Evolutionary conservation across 1,284 basidiomycete species (phyloP), one percentile per base, ranked within the genome.

Genomic region (Ustilago vetiveriae): DNA sequence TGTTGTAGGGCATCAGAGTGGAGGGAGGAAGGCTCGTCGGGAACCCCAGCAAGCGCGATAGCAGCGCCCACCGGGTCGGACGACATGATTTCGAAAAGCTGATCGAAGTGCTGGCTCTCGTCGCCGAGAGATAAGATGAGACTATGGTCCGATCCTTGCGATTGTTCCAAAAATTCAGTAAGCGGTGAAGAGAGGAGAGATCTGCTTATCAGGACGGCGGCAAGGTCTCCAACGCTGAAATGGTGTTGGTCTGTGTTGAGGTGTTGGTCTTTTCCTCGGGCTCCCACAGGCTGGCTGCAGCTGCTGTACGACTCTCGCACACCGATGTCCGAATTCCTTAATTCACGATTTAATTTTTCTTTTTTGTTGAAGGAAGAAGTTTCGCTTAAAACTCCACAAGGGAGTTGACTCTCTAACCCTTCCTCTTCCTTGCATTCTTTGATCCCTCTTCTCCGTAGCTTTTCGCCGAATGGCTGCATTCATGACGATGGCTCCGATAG

Each of bases 61-160:
- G 74, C 74, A 6, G 72, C 67, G 36, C 59, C 71, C 11, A 76
- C 74, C 9, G 74, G 74, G 54, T 74, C 74, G 40, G 60, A 56
- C 42, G 72, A 59, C 72, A 73, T 72, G 56, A 21, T 21, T 26
- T 24, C 19, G 4, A 29, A 14, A 22, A 36, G 41, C 17, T 42
- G 38, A n/a, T 35, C 9, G 27, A 14, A 13, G 30, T 16, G 33
- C 13, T 6, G 33, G 13, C 16, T 16, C 11, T 14, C 11, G n/a
- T 6, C n/a, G 1, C 2, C 13, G 33, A 22, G 10, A 22, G 17
- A 5, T 7, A 7, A 38, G 19, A 1, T 2, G 9, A 8, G 9
- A 30, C 29, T 30, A 10, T 30, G 9, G 10, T 30, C 19, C 19
- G 11, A 6, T 14, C 22, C 22, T 14, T 19, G 21, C 0, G n/a